These are phyloP conservation scores for Clavispora asparagi DNA, from an alignment of 805 yeast species.

Conservation along the genomic window DNA sequence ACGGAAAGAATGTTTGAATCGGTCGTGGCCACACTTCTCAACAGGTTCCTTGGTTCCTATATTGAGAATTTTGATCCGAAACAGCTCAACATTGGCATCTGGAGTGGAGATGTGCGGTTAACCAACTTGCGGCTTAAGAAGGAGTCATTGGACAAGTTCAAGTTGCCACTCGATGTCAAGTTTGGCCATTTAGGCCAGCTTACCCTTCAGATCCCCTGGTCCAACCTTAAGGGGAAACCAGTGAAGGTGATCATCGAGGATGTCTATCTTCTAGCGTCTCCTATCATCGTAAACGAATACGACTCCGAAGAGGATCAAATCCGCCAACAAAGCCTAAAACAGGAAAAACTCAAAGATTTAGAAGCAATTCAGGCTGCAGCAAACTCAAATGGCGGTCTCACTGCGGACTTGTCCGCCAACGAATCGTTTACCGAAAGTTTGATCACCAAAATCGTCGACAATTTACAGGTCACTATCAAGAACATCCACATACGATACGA, in stretches of 20 bases:
- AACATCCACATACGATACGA: slow-evolving; percentile 92
- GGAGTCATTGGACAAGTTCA: slow-evolving; percentile 82
- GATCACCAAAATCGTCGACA: slow-evolving; percentile 86
- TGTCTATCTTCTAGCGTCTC: slow-evolving; percentile 76
- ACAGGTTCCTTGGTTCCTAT: slow-evolving; percentile 62
- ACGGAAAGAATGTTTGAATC: slow-evolving; percentile 52
- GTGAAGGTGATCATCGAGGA: slow-evolving; percentile 85
- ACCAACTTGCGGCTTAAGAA: slow-evolving; percentile 72
- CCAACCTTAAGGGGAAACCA: slow-evolving; percentile 87
- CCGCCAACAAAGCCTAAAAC: slow-evolving; percentile 58
- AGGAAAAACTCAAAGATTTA: slow-evolving; percentile 60
- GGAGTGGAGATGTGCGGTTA: slow-evolving; percentile 95
- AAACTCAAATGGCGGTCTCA: slow-evolving; percentile 20
- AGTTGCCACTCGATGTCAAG: slow-evolving; percentile 79
- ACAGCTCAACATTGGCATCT: slow-evolving; percentile 90
- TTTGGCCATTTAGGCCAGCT: slow-evolving; percentile 89
- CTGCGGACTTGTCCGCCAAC: slow-evolving; percentile 40
- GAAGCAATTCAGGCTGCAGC: slow-evolving; percentile 55
- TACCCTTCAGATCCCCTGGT: slow-evolving; percentile 94
- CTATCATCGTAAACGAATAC: slow-evolving; percentile 54
- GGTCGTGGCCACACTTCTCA: slow-evolving; percentile 57
- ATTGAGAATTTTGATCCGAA: slow-evolving; percentile 95
- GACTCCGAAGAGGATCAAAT: slow-evolving; percentile 55
- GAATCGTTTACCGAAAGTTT: slow-evolving; percentile 84
- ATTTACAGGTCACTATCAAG: slow-evolving; percentile 83